Percentiles rank a stretch among this genome's conserved stretches.
These are phyloP conservation scores for Dysphania ambrosioides DNA, from an alignment of 148 eudicot species.

Conservation along the genomic window DNA sequence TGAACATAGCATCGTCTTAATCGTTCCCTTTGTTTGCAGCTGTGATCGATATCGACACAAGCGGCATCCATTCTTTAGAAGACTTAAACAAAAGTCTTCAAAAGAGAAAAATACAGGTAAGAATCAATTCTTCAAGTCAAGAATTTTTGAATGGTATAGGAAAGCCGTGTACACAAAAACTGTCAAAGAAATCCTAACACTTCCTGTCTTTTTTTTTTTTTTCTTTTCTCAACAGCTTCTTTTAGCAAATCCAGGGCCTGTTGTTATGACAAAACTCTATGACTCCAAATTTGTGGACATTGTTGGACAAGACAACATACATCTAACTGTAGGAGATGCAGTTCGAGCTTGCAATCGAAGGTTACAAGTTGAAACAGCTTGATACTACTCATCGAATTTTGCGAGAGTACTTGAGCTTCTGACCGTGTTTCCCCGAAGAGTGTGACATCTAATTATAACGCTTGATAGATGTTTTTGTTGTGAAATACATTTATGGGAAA, in stretches of 20 bases:
- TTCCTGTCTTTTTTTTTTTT: not conserved
- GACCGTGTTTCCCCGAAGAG: not conserved
- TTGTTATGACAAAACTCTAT: conserved; percentile 51
- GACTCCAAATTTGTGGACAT: conserved; percentile 35
- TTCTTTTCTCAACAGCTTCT: conserved; percentile 37
- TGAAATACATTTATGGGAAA: not conserved
- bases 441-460: not conserved
- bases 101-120: conserved; percentile 49
- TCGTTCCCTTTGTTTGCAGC: conserved; percentile 36
- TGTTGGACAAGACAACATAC: conserved; percentile 57
- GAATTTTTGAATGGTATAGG: too few relatives aligned
- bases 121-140: too few relatives aligned
- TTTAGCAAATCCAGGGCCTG: conserved; percentile 55
- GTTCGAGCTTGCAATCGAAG: conserved; percentile 34
- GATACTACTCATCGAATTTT: not conserved
- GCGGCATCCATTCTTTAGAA: conserved; percentile 67
- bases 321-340: conserved; percentile 57
- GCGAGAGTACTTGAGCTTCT: not conserved
- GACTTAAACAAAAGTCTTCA: conserved; percentile 49
- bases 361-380: conserved; percentile 23
- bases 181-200: not conserved
- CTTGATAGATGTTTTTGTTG: conserved; percentile 2
- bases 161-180: too few relatives aligned
- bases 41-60: conserved; percentile 69
- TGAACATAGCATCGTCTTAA: not conserved